Evolutionary conservation across 2,329 filamentous ascomycete species (phyloP).

Genomic region (Coleophoma crateriformis): DNA sequence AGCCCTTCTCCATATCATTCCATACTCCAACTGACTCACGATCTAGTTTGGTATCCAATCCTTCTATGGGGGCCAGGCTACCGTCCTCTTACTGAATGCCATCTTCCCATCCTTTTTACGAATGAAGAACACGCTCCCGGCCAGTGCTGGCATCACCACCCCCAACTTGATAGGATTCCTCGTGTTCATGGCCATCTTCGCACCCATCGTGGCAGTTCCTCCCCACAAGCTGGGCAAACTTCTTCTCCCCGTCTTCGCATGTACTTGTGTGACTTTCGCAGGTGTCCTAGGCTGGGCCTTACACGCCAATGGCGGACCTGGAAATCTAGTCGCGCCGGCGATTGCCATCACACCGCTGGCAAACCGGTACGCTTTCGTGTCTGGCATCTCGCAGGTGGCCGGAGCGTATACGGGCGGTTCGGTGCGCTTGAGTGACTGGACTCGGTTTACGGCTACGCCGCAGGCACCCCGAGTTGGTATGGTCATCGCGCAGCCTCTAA

Average conservation of each 20-base stretch:
- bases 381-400: not conserved
- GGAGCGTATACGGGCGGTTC: not conserved
- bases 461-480: not conserved
- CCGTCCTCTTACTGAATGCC: not conserved
- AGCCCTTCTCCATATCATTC: not conserved
- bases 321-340: not conserved
- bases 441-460: not conserved
- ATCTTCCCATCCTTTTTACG: not conserved
- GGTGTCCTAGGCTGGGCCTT: not conserved
- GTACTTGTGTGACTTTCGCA: not conserved
- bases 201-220: not conserved
- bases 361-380: not conserved
- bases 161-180: not conserved
- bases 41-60: not conserved
- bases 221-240: not conserved
- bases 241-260: not conserved
- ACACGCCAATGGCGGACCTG: not conserved
- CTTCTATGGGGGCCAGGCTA: not conserved
- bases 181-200: not conserved
- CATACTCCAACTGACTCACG: too few species aligned
- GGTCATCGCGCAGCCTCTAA: not conserved
- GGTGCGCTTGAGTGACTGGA: not conserved
- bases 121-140: conserved; percentile 1
- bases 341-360: not conserved
- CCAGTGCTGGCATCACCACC: not conserved